Conservation (phyloP, 1,284 basidiomycete species). For the Cryptococcus sp. region DNA sequence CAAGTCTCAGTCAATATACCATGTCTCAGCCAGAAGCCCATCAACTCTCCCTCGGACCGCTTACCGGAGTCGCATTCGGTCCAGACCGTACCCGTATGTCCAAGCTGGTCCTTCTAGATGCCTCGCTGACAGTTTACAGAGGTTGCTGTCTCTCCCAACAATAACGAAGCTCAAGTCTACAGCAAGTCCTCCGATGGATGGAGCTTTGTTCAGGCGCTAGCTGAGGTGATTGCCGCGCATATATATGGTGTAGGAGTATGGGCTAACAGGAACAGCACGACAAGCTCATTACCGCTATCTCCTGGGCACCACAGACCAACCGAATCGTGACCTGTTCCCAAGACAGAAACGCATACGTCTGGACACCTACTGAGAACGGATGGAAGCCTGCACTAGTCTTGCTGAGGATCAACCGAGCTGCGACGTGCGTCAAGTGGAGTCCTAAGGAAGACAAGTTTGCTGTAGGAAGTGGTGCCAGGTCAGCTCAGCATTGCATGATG, state of each 20-base stretch:
- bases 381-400: conserved; percentile 99
- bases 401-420: conserved; percentile 90
- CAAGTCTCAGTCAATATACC: conserved; percentile 46
- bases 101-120: neutral
- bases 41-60: conserved; percentile 72
- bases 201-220: conserved; percentile 71
- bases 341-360: conserved; percentile 98
- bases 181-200: conserved; percentile 62
- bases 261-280: conserved; percentile 68
- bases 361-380: conserved; percentile 74
- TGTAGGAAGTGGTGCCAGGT: conserved; percentile 92
- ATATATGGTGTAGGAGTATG: neutral
- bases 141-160: conserved; percentile 87
- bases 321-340: conserved; percentile 97
- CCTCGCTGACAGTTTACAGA: conserved; percentile 52
- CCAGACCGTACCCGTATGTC: conserved; percentile 76
- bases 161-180: conserved; percentile 83
- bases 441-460: conserved; percentile 99
- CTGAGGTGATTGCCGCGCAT: conserved; percentile 61
- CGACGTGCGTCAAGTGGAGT: conserved; percentile 93
- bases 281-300: conserved; percentile 95
- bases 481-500: conserved; percentile 18
- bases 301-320: conserved; percentile 96
- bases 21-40: conserved; percentile 76
- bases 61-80: conserved; percentile 90